These are phyloP conservation scores for Candida krabiensis DNA, from an alignment of 805 yeast genomes.

Conservation along the genomic window DNA sequence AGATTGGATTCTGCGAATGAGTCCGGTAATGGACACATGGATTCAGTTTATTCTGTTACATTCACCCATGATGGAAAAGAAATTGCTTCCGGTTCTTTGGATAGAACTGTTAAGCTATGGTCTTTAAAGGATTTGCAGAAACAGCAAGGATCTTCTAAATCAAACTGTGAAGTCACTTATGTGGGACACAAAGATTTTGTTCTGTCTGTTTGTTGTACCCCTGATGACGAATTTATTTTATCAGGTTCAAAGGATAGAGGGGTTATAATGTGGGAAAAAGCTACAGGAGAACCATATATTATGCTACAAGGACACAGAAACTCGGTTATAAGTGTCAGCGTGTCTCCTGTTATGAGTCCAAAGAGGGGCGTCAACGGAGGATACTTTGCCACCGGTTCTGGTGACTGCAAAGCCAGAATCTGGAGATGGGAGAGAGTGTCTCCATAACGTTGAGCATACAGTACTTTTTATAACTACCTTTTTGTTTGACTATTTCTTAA, in stretches of 20 bases:
- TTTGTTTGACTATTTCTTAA: constrained; percentile 8
- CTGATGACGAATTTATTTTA: constrained; percentile 85
- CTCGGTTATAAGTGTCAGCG: constrained; percentile 92
- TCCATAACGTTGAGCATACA: constrained; percentile 4
- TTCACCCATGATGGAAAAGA: constrained; percentile 90
- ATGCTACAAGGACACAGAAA: constrained; percentile 97
- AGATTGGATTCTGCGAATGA: constrained; percentile 87
- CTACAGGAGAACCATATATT: constrained; percentile 85
- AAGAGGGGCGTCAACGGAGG: constrained; percentile 61
- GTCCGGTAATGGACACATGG: constrained; percentile 90
- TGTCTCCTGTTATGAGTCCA: constrained; percentile 67
- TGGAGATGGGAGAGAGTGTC: constrained; percentile 75
- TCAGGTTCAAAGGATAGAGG: constrained; percentile 98
- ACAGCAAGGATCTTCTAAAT: constrained; percentile 47
- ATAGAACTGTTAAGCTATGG: constrained; percentile 96
- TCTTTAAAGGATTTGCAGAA: constrained; percentile 63
- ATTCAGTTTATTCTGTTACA: constrained; percentile 92
- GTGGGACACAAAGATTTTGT: constrained; percentile 97
- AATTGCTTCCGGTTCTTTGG: constrained; percentile 92
- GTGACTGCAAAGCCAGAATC: constrained; percentile 95
- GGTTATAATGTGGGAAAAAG: constrained; percentile 94
- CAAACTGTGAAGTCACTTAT: constrained; percentile 84
- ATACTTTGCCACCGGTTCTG: constrained; percentile 94
- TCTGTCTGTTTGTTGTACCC: constrained; percentile 89
- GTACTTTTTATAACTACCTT: not conserved